Base-by-base conservation (phyloP, 805 yeast genomes). In the Pichia exigua region DNA sequence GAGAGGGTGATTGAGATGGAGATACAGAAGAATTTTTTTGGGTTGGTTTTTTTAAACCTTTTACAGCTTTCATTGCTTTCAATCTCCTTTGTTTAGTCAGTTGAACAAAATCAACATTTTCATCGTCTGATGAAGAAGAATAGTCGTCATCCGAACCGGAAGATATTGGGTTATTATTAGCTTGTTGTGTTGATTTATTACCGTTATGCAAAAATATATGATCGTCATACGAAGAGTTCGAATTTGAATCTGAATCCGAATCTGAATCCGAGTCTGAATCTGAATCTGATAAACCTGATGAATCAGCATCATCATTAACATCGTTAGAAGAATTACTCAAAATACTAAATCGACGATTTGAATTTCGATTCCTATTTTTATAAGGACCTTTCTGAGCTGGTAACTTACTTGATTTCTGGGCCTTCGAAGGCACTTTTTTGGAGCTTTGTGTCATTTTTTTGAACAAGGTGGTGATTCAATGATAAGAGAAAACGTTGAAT, bases 21-120 rank as follows among this genome's bases (percentile, higher is more conserved):
- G 54, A 51, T 0, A 18, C 20, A 8, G 54, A 47, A 7, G 54
- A 56, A 21, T 51, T 44, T 35, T 38, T 45, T 15, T 42, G 44
- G 15, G 32, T 35, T 43, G 54, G 15, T 13, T 53, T 56, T 54
- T 61, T 62, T 30, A 58, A 51, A 2, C 52, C 60, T 48, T 63
- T 63, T 4, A 70, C 75, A 1, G 79, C 78, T 55, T 77, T 76
- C 73, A 78, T 69, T 1, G 81, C 73, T 54, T 69, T 74, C 40
- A 79, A 79, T 66, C 84, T 80, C 55, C 81, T 73, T 63, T 83
- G 85, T 11, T 84, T 86, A 38, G 87, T 85, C 54, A 86, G 67
- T 63, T 78, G 79, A 17, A 85, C 87, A 63, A 83, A 84, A 66
- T 86, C 92, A 2, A 85, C 81, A 57, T 80, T 82, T 39, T 81